Evolutionary conservation across 306 rosid genomes (phyloP), one percentile per base, ranked within the genome.

Genomic region (Trichosanthes truncata): DNA sequence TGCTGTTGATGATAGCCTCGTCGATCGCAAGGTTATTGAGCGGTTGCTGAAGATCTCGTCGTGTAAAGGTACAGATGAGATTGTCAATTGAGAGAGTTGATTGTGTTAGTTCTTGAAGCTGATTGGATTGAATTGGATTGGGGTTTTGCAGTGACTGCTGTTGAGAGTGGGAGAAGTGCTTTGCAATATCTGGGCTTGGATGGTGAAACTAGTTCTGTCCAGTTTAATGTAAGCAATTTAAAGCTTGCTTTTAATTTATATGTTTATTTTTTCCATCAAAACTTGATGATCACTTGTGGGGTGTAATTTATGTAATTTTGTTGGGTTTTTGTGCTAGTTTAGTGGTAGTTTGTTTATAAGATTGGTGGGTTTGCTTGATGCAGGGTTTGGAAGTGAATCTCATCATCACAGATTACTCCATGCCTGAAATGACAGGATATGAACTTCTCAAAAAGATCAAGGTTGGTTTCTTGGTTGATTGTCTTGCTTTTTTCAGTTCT

Each of bases 361-460:
- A 18, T 55, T 56, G 15, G n/a, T 51, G 43, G 26, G 31, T 59
- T 21, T 88, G 76, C 60, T 48, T 83, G 43, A 57, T 79, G 53
- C 96, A 95, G 99, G 83, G 76, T 81, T 81, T 85, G 75, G 88
- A 95, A 85, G 97, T 95, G 88, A 93, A 95, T 89, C 87, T 95
- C 41, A 95, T 95, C 63, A 93, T 95, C 81, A 95, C 99, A 1
- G 99, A 95, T 82, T 95, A 95, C 79, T 95, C 97, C 41, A 95
- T 95, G 99, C 99, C 99, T 0, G 99, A 92, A 79, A 95, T 95
- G 99, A 91, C 97, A 3, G 99, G 99, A 51, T 95, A 93, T 84
- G 99, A 95, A 78, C 68, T 95, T 5, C 96, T 95, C 36, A 95
- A 95, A 85, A 95, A 84, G 87, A 93, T 95, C 79, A 95, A 95